phyloP scores from a whole-genome alignment of 208 protist species.

The Leishmania aethiopica region DNA sequence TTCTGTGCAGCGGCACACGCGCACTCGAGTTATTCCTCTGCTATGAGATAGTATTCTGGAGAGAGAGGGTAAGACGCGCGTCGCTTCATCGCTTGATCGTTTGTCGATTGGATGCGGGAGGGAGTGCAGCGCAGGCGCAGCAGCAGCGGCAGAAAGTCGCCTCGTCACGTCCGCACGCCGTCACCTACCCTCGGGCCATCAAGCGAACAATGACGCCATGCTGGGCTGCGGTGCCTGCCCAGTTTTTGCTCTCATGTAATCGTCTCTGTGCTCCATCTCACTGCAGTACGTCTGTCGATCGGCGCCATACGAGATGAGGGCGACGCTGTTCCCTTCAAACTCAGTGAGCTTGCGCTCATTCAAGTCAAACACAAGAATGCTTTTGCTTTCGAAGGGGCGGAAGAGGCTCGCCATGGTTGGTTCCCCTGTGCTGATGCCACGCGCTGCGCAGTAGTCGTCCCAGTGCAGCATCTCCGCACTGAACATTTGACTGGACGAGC shows the following conservation, averaged over 20 bases:
- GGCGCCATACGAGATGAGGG: conserved; percentile 15
- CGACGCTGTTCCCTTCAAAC: conserved; percentile 28
- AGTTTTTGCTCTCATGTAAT: conserved; percentile 26
- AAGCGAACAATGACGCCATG: conserved; percentile 33
- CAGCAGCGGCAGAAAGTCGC: background rate
- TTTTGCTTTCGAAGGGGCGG: conserved; percentile 18
- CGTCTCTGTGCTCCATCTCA: conserved; percentile 67
- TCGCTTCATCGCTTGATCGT: background rate
- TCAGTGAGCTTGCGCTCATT: conserved; percentile 24
- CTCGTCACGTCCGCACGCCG: background rate
- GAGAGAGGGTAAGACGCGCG: background rate
- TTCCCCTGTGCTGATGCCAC: conserved; percentile 27
- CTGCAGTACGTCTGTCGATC: conserved; percentile 42
- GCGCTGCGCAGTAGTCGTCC: conserved; percentile 55
- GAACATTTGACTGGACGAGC: conserved; percentile 36
- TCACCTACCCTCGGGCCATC: background rate
- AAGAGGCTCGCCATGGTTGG: conserved; percentile 35
- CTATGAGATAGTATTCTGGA: background rate
- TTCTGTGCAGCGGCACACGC: background rate
- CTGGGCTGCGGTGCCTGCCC: conserved; percentile 17
- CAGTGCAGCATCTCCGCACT: conserved; percentile 80
- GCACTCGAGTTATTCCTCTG: background rate
- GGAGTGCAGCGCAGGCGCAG: background rate
- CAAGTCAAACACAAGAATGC: conserved; percentile 24
- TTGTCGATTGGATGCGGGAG: background rate